Conservation (phyloP, 73 alveolate species). For the Effrenium voratum region DNA sequence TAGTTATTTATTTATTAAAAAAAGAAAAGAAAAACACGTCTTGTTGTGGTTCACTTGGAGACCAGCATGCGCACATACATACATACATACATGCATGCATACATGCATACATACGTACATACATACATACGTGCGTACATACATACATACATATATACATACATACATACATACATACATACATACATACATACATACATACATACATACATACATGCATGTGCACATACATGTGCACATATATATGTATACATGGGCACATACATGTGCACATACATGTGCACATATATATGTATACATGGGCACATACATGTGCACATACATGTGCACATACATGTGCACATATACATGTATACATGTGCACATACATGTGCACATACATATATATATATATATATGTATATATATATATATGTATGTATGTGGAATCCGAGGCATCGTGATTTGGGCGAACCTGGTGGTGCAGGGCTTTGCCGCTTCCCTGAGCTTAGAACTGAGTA, state of each 20-base stretch:
- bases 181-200: no score
- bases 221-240: not conserved
- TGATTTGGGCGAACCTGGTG: slow-evolving; percentile 2
- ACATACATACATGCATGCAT: not conserved
- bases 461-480: slow-evolving; percentile 33
- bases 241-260: no score
- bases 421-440: not conserved
- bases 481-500: no score
- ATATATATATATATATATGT: not conserved
- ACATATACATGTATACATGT: not conserved
- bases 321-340: not conserved
- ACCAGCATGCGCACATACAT: not conserved
- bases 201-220: not conserved
- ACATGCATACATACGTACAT: not conserved
- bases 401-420: not conserved
- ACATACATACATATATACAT: not conserved
- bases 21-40: not conserved
- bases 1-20: no score
- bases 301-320: no score
- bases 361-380: not conserved
- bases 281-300: not conserved
- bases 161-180: no score
- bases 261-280: not conserved
- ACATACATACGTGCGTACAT: not conserved
- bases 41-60: not conserved